Conservation (phyloP, 306 rosid genomes). For the Adenanthera pavonina region DNA sequence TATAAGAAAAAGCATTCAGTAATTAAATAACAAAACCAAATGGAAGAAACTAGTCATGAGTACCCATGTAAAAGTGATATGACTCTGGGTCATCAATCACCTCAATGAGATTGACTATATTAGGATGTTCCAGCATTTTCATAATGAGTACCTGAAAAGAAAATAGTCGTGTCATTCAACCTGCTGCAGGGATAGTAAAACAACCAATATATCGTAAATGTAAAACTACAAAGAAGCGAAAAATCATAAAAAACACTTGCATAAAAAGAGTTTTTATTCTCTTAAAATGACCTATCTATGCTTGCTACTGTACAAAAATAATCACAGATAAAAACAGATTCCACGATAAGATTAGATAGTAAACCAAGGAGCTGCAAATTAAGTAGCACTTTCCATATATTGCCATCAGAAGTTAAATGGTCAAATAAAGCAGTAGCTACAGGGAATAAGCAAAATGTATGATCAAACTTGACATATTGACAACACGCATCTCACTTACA, state of each 20-base stretch:
- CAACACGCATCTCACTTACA: constrained; percentile 16
- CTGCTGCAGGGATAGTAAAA: constrained; percentile 25
- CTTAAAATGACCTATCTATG: constrained; percentile 2
- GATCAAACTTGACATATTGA: constrained; percentile 23
- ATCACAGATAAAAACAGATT: constrained; percentile 24
- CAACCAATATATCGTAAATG: constrained; percentile 25
- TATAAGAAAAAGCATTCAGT: constrained; percentile 7
- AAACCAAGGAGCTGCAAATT: constrained; percentile 28
- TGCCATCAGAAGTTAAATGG: constrained; percentile 7
- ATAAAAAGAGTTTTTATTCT: background rate
- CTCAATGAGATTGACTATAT: constrained; percentile 90
- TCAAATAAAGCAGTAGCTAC: constrained; percentile 4
- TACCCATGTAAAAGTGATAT: constrained; percentile 95
- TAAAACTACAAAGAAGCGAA: constrained; percentile 18
- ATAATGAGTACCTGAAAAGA: constrained; percentile 80
- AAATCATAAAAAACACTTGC: background rate
- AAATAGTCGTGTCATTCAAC: constrained; percentile 23
- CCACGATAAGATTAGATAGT: background rate
- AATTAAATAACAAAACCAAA: constrained; percentile 31
- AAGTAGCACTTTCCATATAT: constrained; percentile 16
- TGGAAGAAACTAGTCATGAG: constrained; percentile 32
- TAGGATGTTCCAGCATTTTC: constrained; percentile 95
- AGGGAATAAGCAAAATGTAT: constrained; percentile 1
- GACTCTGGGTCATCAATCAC: constrained; percentile 92
- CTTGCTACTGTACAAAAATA: constrained; percentile 27